phyloP scores from a whole-genome alignment of 352 stramenopile genomes.

The Thalassiosira sp. region DNA sequence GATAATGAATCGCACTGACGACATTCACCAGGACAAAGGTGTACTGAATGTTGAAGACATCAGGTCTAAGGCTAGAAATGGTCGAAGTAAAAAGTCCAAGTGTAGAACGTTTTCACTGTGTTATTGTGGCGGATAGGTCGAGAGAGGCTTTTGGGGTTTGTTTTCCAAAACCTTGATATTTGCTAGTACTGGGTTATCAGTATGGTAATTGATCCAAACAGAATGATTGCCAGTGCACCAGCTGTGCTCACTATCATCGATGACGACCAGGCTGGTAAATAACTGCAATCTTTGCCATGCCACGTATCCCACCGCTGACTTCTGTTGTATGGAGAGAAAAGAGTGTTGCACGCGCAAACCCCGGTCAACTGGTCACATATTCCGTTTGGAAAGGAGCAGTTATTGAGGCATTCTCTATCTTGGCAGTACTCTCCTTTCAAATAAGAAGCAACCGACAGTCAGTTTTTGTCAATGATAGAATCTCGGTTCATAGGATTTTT shows the following conservation, averaged over 20 bases:
- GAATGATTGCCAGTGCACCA: constrained; percentile 7
- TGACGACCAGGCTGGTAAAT: constrained; percentile 42
- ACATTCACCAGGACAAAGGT: too few species aligned
- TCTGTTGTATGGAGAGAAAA: constrained; percentile 95
- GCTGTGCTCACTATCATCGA: not conserved
- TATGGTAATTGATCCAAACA: constrained; percentile 8
- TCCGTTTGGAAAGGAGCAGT: constrained; percentile 95
- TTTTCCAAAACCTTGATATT: too few species aligned
- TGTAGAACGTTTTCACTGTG: too few species aligned
- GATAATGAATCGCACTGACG: too few species aligned
- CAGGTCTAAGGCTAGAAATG: too few species aligned
- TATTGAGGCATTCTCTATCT: constrained; percentile 93
- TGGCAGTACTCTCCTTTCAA: constrained; percentile 89
- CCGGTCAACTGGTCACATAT: constrained; percentile 88
- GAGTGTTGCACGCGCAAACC: constrained; percentile 89
- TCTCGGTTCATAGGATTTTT: too few species aligned
- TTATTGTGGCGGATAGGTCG: too few species aligned
- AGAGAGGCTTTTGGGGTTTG: too few species aligned
- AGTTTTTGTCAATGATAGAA: too few species aligned
- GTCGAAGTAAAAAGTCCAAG: too few species aligned
- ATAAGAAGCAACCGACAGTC: not conserved
- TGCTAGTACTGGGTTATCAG: constrained; percentile 11
- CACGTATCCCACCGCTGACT: constrained; percentile 79
- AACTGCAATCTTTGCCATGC: constrained; percentile 81
- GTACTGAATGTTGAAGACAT: too few species aligned